phyloP scores from a whole-genome alignment of 257 asterid genomes.

The Vinca minor region DNA sequence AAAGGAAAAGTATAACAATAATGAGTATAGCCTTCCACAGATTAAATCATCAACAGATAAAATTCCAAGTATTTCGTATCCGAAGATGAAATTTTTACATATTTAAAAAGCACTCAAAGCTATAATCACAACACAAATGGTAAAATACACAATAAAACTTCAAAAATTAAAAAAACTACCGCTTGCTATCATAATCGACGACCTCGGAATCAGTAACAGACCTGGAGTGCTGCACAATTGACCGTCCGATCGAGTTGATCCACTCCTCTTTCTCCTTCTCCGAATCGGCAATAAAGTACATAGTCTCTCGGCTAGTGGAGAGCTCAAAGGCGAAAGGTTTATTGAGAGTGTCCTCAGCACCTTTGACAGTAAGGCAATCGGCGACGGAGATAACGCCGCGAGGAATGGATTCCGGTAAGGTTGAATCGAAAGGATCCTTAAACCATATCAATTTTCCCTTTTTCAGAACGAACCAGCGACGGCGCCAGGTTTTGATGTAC shows the following conservation, averaged over 20 bases:
- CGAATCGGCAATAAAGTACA: slow-evolving; percentile 79
- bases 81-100: too few relatives aligned
- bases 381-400: slow-evolving; percentile 82
- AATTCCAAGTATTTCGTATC: slow-evolving; percentile 1
- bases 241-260: slow-evolving; percentile 84
- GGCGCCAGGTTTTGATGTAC: slow-evolving; percentile 95
- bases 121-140: background rate
- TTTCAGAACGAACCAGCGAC: slow-evolving; percentile 92
- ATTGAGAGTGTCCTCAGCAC: slow-evolving; percentile 81
- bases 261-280: slow-evolving; percentile 94
- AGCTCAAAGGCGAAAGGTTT: slow-evolving; percentile 72
- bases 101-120: background rate
- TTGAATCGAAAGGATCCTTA: slow-evolving; percentile 51
- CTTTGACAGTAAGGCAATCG: slow-evolving; percentile 77
- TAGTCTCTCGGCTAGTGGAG: slow-evolving; percentile 65
- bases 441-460: slow-evolving; percentile 91
- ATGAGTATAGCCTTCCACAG: too few relatives aligned
- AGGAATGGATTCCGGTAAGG: slow-evolving; percentile 49
- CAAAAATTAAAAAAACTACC: slow-evolving; percentile 7
- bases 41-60: background rate
- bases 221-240: slow-evolving; percentile 78
- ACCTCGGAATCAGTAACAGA: slow-evolving; percentile 76
- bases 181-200: slow-evolving; percentile 67
- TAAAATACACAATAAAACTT: background rate
- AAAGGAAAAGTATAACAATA: too few relatives aligned